Evolutionary conservation across 352 stramenopile genomes (phyloP).

Genomic region (Pythium brassicae): DNA sequence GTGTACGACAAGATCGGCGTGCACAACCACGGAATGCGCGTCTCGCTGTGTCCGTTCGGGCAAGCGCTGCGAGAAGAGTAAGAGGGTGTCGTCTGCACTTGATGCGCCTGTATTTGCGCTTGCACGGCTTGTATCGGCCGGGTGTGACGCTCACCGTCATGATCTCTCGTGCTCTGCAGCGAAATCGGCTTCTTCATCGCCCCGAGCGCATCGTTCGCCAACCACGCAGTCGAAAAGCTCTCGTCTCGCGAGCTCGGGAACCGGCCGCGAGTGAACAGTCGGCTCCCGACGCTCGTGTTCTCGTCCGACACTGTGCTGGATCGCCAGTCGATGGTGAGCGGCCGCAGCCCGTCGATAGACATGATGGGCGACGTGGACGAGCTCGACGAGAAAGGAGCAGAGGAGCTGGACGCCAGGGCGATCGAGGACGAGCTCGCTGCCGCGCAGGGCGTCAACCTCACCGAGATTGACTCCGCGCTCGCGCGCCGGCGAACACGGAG

Average conservation of each 20-base stretch:
- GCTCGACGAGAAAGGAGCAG: conserved; percentile 13
- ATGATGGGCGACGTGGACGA: conserved; percentile 4
- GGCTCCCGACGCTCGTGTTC: conserved; percentile 37
- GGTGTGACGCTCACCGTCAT: background rate
- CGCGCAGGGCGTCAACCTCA: background rate
- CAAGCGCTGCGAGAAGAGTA: conserved; percentile 38
- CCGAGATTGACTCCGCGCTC: background rate
- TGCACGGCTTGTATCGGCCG: too few species aligned
- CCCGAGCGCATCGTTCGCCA: conserved; percentile 33
- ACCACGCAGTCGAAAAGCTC: conserved; percentile 35
- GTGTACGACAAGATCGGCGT: conserved; percentile 35
- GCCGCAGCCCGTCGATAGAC: conserved; percentile 22
- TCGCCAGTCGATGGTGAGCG: conserved; percentile 35
- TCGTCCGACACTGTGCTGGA: conserved; percentile 43
- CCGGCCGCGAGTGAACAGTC: background rate
- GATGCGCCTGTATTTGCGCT: too few species aligned
- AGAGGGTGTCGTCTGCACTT: conserved; percentile 10
- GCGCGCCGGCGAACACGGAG: background rate
- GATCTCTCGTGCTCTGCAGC: conserved; percentile 6
- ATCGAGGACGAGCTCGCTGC: conserved; percentile 3
- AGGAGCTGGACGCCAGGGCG: background rate
- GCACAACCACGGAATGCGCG: conserved; percentile 17
- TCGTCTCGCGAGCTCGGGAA: background rate
- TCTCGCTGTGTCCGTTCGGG: conserved; percentile 34
- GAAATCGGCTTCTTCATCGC: conserved; percentile 55